These are phyloP conservation scores for Aspergillus ustus DNA, from an alignment of 2,329 filamentous ascomycete genomes.

Conservation along the genomic window DNA sequence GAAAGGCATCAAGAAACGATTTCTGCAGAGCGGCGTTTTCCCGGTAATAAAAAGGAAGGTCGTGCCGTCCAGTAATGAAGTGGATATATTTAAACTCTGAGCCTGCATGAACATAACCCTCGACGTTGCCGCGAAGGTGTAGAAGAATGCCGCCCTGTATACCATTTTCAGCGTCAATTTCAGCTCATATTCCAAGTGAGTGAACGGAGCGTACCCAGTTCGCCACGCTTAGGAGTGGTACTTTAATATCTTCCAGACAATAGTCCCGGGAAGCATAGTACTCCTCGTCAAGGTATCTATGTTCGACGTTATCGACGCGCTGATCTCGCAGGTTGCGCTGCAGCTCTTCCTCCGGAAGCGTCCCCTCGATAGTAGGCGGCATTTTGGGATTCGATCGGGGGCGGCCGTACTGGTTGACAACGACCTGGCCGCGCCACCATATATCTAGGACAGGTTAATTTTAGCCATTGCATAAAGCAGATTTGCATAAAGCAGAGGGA, in stretches of 20 bases:
- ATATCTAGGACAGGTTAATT: no score
- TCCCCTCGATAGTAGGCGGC: slow-evolving; percentile 48
- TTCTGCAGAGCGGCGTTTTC: slow-evolving; percentile 70
- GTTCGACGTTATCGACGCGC: no score
- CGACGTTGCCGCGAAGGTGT: slow-evolving; percentile 70
- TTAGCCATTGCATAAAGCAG: no score
- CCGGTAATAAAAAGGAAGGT: slow-evolving; percentile 73
- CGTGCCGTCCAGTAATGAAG: slow-evolving; percentile 71
- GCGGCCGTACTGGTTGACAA: slow-evolving; percentile 70
- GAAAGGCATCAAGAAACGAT: slow-evolving; percentile 71
- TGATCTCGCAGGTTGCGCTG: no score
- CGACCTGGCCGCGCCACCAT: slow-evolving; percentile 72
- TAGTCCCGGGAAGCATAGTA: slow-evolving; percentile 72
- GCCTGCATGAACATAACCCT: slow-evolving; percentile 66
- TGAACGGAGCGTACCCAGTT: no score
- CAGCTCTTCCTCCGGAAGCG: slow-evolving; percentile 42
- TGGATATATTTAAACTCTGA: slow-evolving; percentile 71
- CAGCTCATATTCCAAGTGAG: no score
- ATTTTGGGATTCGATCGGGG: slow-evolving; percentile 60
- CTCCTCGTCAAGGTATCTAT: slow-evolving; percentile 64
- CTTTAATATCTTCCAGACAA: slow-evolving; percentile 65
- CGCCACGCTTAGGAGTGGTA: slow-evolving; percentile 66
- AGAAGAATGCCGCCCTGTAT: slow-evolving; percentile 74
- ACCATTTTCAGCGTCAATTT: no score
- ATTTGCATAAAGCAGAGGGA: no score